phyloP scores from a whole-genome alignment of 2,329 filamentous ascomycete species.

The Pestalotiopsis fici region DNA sequence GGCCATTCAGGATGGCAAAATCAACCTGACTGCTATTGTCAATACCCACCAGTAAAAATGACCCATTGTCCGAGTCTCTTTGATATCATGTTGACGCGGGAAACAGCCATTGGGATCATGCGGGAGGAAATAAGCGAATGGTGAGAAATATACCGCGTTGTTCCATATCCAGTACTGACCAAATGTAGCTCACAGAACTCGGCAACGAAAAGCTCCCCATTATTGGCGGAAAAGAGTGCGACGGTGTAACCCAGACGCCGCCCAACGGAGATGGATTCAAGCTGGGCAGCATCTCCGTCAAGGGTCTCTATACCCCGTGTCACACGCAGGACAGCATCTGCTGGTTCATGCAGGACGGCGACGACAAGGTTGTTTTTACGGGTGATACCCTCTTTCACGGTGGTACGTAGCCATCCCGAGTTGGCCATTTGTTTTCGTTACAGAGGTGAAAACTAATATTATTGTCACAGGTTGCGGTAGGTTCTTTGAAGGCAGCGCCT shows the following conservation, averaged over 20 bases:
- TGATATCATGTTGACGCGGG: neutral
- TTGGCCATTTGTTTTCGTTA: too few species aligned
- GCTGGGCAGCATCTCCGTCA: slow-evolving; percentile 81
- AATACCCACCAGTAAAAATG: slow-evolving; percentile 93
- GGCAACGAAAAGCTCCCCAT: slow-evolving; percentile 68
- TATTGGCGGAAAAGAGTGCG: slow-evolving; percentile 86
- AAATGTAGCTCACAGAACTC: slow-evolving; percentile 39
- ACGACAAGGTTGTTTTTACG: slow-evolving; percentile 81
- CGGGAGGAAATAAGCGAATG: slow-evolving; percentile 85
- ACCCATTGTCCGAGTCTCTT: neutral
- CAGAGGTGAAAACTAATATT: neutral
- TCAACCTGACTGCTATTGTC: slow-evolving; percentile 86
- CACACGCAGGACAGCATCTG: slow-evolving; percentile 99
- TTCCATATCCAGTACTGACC: too few species aligned
- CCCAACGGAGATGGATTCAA: slow-evolving; percentile 75
- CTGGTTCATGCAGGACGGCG: slow-evolving; percentile 83
- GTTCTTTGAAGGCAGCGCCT: slow-evolving; percentile 90
- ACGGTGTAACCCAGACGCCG: slow-evolving; percentile 77
- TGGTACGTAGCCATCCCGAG: slow-evolving; percentile 54
- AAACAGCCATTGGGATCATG: slow-evolving; percentile 85
- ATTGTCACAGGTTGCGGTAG: slow-evolving; percentile 76
- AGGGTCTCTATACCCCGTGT: slow-evolving; percentile 91
- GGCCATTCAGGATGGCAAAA: slow-evolving; percentile 67
- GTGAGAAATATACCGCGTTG: too few species aligned
- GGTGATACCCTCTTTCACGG: slow-evolving; percentile 96